Base-by-base conservation (phyloP, 2,329 filamentous ascomycete genomes). In the Penicillium sp. region DNA sequence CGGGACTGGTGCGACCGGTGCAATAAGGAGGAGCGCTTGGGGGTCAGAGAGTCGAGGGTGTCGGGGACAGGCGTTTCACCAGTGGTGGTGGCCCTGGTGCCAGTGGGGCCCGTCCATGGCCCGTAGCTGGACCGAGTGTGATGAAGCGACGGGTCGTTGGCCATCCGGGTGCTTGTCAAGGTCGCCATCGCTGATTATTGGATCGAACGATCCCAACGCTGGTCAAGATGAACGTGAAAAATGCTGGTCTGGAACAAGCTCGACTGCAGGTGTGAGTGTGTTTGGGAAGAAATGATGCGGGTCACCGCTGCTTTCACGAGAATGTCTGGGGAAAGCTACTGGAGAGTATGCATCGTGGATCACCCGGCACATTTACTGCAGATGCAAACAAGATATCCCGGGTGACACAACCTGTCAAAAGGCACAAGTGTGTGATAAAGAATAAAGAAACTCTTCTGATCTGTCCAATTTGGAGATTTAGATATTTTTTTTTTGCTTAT, bases 1-100 rank as follows among this genome's bases (percentile, higher is more conserved):
- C 73, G 71, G 65, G 65, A 66, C 56, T 69, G 70, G 67, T 78
- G 74, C 67, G 75, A 73, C 50, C 51, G 51, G 45, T 30, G 45
- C 38, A 40, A 42, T 37, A 28, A 54, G 35, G 51, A 54, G 42
- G 72, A 72, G 60, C 76, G 75, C 60, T 81, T 81, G 56, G 82
- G 83, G 62, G 82, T 80, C 61, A 83, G 19, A 37, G 51, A n/a
- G 35, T 54, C 33, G 24, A 40, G 77, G n/a, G 82, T 79, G 83
- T 82, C 82, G 50, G 64, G 62, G 62, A 55, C 58, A 51, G 62
- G 53, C 58, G 83, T 82, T 62, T 82, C 83, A 69, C 78, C 74
- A 60, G 76, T 79, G 33, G 80, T 82, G 70, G 82, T 80, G 76
- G 78, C 74, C 58, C 77, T 79, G 35, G 79, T 83, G 71, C 81